These are phyloP conservation scores for Pycnococcus provasolii DNA, from an alignment of 139 green algal species.

Conservation along the genomic window DNA sequence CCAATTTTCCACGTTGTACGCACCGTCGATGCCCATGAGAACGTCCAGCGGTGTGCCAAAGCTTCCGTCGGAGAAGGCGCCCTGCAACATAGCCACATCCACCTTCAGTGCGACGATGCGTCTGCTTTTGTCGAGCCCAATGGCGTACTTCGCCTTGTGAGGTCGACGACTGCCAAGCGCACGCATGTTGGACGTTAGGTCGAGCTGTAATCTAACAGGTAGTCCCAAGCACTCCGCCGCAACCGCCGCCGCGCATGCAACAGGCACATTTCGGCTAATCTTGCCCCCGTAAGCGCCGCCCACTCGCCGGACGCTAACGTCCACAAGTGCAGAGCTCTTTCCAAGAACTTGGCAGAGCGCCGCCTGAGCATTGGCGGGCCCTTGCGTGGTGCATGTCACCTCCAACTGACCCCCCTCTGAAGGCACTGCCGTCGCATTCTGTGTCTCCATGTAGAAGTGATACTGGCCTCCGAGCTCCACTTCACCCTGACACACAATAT, in stretches of 20 bases:
- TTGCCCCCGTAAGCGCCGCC: conserved; percentile 58
- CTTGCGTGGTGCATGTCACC: conserved; percentile 38
- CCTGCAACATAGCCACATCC: conserved; percentile 20
- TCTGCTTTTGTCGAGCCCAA: conserved; percentile 14
- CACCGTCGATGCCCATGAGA: conserved; percentile 22
- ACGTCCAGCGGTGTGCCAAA: not conserved
- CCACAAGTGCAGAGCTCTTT: conserved; percentile 18
- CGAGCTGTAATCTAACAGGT: conserved; percentile 28
- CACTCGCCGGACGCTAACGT: conserved; percentile 38
- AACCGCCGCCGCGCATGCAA: conserved; percentile 41
- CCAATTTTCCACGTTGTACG: conserved; percentile 21
- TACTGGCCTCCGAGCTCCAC: conserved; percentile 25
- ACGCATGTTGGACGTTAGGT: conserved; percentile 25
- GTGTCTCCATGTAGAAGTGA: conserved; percentile 58
- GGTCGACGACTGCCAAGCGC: conserved; percentile 21
- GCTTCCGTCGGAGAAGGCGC: conserved; percentile 9
- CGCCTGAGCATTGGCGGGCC: conserved; percentile 27
- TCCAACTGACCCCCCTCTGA: conserved; percentile 43
- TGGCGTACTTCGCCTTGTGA: conserved; percentile 22
- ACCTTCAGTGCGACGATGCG: conserved; percentile 16
- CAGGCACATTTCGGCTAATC: conserved; percentile 26
- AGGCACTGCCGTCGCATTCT: conserved; percentile 37
- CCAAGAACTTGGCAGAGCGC: conserved; percentile 2
- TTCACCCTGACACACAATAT: conserved; percentile 14
- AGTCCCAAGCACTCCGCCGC: conserved; percentile 26